Evolutionary conservation across 2,329 filamentous ascomycete species (phyloP), one percentile per base, ranked within the genome.

Genomic region (Arthrobotrys sinensis): DNA sequence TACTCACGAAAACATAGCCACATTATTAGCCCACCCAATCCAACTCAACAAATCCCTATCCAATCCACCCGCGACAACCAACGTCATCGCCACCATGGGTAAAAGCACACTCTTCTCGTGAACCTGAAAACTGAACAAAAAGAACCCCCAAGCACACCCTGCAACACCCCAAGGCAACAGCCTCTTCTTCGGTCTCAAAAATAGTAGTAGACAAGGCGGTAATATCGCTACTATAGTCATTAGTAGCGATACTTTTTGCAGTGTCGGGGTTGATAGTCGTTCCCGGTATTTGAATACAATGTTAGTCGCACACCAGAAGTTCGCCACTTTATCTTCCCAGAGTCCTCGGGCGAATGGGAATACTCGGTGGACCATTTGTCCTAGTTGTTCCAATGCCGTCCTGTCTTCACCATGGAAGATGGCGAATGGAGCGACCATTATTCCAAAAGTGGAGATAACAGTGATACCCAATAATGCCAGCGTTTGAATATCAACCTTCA

Each of bases 251-350:
- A 79, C 71, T 55, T 76, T 76, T 83, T 97, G 93, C 34, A 99
- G 89, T 4, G 93, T 84, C 6, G 88, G 87, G 1, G 90, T 85
- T 0, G 93, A 90, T 80, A 93, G 96, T 24, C 66, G 57, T 16
- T 89, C 86, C 79, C 92, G 89, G 43, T 99, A 89, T 85, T 99
- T 99, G 85, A 97, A 88, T 69, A 96, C 88, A 0, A 96, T 91
- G 83, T 98, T 96, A 70, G 95, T 87, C 3, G 94, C 91, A 83
- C 96, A 99, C 96, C 96, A 99, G 82, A 97, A 92, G 83, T 99
- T 99, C 82, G 96, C 96, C 19, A 99, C 96, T 85, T 99, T 99
- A 86, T 98, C 96, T 85, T 99, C 96, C 82, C 98, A 99, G 5
- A 99, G 86, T 2, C 96, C 96, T n/a, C 96, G 90, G 0, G 94